Evolutionary conservation across 2,329 filamentous ascomycete genomes (phyloP).

Genomic region (Botryotinia calthae): DNA sequence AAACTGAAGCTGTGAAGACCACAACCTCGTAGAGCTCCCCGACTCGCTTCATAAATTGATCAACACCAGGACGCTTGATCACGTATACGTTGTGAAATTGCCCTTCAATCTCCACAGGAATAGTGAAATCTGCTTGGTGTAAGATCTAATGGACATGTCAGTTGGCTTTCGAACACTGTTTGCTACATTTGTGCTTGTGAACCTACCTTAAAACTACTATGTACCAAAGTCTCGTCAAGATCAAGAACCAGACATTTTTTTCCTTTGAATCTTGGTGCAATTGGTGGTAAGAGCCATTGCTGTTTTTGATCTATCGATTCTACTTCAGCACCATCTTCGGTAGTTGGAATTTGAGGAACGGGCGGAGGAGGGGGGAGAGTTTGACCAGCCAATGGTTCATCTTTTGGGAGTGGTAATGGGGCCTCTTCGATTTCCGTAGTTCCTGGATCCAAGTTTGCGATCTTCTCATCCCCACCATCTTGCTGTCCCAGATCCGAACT

Average conservation of each 20-base stretch:
- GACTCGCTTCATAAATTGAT: constrained; percentile 98
- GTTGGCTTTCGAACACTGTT: constrained; percentile 15
- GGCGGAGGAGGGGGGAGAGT: constrained; percentile 31
- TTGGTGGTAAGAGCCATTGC: constrained; percentile 68
- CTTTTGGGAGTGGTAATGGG: constrained; percentile 27
- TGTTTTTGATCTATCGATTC: constrained; percentile 37
- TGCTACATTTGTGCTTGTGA: constrained; percentile 1
- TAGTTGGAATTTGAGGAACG: constrained; percentile 33
- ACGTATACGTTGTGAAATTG: constrained; percentile 99
- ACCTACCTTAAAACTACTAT: constrained; percentile 95
- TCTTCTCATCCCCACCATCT: constrained; percentile 32
- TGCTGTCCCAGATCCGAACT: constrained; percentile 23
- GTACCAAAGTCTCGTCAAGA: constrained; percentile 92
- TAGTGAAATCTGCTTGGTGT: constrained; percentile 97
- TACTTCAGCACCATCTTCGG: constrained; percentile 26
- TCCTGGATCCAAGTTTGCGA: constrained; percentile 30
- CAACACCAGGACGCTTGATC: constrained; percentile 97
- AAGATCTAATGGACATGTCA: constrained; percentile 62
- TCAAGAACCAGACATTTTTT: constrained; percentile 95
- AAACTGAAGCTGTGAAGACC: constrained; percentile 96
- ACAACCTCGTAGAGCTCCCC: constrained; percentile 98
- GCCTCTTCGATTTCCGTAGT: constrained; percentile 30
- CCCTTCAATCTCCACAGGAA: constrained; percentile 97
- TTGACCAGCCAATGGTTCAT: constrained; percentile 28
- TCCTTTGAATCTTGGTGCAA: constrained; percentile 74